Evolutionary conservation across 2,329 filamentous ascomycete genomes (phyloP).

Genomic region (Paecilomyces sp.): DNA sequence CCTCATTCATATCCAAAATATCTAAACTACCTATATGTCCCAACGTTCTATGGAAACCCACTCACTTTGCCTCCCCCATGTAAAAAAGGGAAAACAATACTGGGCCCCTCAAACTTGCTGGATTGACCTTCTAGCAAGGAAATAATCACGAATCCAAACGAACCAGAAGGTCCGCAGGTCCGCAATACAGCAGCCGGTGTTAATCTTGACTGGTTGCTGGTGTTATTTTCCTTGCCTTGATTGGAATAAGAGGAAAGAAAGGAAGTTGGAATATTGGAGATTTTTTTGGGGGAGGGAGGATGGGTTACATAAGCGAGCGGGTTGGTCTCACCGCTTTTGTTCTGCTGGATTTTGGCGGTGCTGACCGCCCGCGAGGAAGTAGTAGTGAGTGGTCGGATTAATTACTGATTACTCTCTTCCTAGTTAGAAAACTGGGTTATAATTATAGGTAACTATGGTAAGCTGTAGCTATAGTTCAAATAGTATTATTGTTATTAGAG

Average conservation of each 20-base stretch:
- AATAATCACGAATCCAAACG: not conserved
- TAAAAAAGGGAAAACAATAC: constrained; percentile 18
- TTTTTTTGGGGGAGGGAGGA: no score
- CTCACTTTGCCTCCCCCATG: constrained; percentile 16
- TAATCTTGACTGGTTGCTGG: not conserved
- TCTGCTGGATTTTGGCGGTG: no score
- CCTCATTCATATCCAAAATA: not conserved
- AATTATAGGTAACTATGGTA: no score
- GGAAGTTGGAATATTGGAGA: no score
- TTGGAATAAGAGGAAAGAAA: not conserved
- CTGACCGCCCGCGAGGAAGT: no score
- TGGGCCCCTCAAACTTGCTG: constrained; percentile 43
- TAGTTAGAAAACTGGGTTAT: no score
- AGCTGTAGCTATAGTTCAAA: no score
- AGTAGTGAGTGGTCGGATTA: no score
- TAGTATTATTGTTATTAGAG: no score
- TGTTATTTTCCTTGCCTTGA: not conserved
- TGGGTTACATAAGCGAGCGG: no score
- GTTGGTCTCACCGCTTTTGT: no score
- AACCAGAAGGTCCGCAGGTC: not conserved
- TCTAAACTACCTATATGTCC: constrained; percentile 21
- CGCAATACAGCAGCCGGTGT: not conserved
- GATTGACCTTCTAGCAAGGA: constrained; percentile 32
- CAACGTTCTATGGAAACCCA: constrained; percentile 43
- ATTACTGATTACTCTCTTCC: no score